These are phyloP conservation scores for Urtica urens DNA, from an alignment of 306 rosid genomes.

Conservation along the genomic window DNA sequence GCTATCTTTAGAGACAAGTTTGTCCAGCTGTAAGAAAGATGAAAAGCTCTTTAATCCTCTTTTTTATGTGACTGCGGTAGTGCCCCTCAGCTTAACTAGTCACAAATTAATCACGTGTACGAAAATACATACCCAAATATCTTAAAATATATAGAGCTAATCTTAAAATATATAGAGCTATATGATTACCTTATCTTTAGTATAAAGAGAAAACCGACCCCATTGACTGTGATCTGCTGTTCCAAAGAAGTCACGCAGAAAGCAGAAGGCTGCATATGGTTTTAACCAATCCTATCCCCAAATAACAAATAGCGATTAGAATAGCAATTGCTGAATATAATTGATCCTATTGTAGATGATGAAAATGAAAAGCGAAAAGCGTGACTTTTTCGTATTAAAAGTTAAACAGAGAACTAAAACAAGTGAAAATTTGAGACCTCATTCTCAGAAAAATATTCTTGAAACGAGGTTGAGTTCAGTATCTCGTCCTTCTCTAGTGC, in stretches of 20 bases:
- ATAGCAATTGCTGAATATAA: slow-evolving; percentile 1
- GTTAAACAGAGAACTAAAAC: slow-evolving; percentile 3
- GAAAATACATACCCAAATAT: background rate
- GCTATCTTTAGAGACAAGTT: slow-evolving; percentile 74
- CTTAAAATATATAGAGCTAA: background rate
- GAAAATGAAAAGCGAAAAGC: background rate
- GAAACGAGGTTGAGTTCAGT: slow-evolving; percentile 61
- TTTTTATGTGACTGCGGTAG: too few relatives aligned
- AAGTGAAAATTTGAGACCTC: slow-evolving; percentile 39
- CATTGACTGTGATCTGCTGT: slow-evolving; percentile 89
- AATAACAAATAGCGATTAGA: slow-evolving; percentile 23
- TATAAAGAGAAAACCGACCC: slow-evolving; percentile 71
- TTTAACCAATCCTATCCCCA: slow-evolving; percentile 79
- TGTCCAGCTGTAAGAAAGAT: slow-evolving; percentile 62
- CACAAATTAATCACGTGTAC: too few relatives aligned
- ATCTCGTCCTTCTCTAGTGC: slow-evolving; percentile 54
- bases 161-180: background rate
- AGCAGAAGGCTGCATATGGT: slow-evolving; percentile 91
- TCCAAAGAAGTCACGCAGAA: slow-evolving; percentile 89
- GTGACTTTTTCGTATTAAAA: slow-evolving; percentile 9
- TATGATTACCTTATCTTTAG: slow-evolving; percentile 57
- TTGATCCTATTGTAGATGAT: background rate
- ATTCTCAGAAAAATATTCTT: slow-evolving; percentile 59
- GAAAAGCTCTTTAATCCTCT: background rate
- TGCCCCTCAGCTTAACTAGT: too few relatives aligned